phyloP scores from a whole-genome alignment of 352 stramenopile genomes.

The Halophytophthora batemanensis region DNA sequence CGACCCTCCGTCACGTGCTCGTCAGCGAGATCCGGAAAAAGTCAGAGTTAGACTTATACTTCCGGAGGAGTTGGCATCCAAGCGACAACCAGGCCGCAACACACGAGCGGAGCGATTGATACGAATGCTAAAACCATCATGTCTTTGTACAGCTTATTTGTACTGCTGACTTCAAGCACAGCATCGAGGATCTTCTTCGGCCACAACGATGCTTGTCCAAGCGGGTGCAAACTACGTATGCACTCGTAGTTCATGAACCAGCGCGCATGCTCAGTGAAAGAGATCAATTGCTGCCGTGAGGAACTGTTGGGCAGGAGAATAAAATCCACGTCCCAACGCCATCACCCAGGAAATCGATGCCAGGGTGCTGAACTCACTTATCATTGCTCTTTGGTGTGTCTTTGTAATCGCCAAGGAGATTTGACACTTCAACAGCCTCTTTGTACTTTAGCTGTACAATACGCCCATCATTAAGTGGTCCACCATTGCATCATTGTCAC shows the following conservation, averaged over 20 bases:
- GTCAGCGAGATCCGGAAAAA: background rate
- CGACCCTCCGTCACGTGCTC: background rate
- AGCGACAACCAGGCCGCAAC: conserved; percentile 8
- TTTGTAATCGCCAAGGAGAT: conserved; percentile 26
- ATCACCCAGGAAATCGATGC: conserved; percentile 27
- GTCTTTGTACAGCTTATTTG: conserved; percentile 22
- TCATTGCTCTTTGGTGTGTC: conserved; percentile 38
- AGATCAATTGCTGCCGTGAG: conserved; percentile 38
- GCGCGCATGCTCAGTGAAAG: conserved; percentile 42
- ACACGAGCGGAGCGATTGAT: conserved; percentile 3
- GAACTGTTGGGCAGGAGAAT: conserved; percentile 16
- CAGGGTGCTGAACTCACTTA: conserved; percentile 38
- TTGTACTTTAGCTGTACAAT: conserved; percentile 50
- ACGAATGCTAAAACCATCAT: conserved; percentile 15
- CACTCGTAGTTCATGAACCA: conserved; percentile 37
- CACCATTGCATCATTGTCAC: conserved; percentile 19
- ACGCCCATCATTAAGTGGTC: conserved; percentile 30
- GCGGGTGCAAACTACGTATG: conserved; percentile 40
- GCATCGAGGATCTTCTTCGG: conserved; percentile 27
- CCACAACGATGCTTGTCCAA: conserved; percentile 12
- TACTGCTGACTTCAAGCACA: conserved; percentile 31
- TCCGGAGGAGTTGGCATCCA: background rate
- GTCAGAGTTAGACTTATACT: background rate
- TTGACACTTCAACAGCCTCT: conserved; percentile 26
- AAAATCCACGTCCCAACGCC: conserved; percentile 17